Evolutionary conservation across 148 eudicot species (phyloP).

Genomic region (Rheum nobile): DNA sequence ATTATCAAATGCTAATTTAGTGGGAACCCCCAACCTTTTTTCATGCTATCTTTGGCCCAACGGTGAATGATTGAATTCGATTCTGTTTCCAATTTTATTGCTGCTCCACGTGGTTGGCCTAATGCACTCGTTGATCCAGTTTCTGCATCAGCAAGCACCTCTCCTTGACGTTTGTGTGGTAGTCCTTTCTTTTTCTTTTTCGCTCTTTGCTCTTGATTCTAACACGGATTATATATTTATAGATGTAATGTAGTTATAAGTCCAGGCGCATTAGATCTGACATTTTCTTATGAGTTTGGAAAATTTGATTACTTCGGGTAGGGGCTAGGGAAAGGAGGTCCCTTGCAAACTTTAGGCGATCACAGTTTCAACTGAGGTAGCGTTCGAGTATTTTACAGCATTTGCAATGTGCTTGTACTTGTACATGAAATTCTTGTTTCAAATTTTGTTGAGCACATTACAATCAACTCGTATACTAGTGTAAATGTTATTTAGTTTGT

Average conservation of each 20-base stretch:
- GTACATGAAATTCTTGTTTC: background rate
- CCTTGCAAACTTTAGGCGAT: too few species aligned
- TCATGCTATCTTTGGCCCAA: background rate
- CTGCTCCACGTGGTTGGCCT: background rate
- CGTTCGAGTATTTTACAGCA: background rate
- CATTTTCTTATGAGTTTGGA: too few species aligned
- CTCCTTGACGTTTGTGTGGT: too few species aligned
- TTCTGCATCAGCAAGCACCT: background rate
- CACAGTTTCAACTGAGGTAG: too few species aligned
- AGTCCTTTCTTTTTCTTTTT: background rate
- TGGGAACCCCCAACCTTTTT: constrained; percentile 1
- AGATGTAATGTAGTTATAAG: background rate
- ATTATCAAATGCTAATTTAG: background rate
- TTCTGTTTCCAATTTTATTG: background rate
- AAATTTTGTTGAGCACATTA: too few species aligned
- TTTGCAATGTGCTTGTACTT: background rate
- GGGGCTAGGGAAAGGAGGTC: too few species aligned
- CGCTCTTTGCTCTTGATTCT: background rate
- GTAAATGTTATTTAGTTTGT: background rate
- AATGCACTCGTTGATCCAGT: background rate
- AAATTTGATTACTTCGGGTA: too few species aligned
- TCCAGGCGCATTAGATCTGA: background rate
- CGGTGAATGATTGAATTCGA: constrained; percentile 1
- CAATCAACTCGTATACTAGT: background rate
- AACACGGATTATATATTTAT: background rate